Evolutionary conservation across 164 flowering plant genomes (phyloP).

Genomic region (Piper betle): DNA sequence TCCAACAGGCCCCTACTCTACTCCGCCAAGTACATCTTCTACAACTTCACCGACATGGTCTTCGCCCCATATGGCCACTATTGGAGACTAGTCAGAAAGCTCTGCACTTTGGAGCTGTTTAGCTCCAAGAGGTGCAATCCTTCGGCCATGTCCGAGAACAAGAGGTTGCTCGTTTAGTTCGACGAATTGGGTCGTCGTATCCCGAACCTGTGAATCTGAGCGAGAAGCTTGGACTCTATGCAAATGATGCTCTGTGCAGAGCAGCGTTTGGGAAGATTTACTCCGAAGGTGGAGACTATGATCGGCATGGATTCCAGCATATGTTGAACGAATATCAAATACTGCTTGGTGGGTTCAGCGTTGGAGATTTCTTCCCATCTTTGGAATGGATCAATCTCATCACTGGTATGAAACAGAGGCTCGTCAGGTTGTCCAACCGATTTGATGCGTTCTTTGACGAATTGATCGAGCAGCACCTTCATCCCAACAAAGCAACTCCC

Average conservation of each 20-base stretch:
- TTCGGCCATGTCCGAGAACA: slow-evolving; percentile 35
- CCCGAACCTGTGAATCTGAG: slow-evolving; percentile 5
- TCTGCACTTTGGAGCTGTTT: slow-evolving; percentile 21
- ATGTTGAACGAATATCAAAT: too few relatives aligned
- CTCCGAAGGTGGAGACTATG: too few relatives aligned
- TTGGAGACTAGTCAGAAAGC: slow-evolving; percentile 12
- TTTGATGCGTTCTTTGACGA: too few relatives aligned
- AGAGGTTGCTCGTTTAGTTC: slow-evolving; percentile 27
- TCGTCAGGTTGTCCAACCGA: too few relatives aligned
- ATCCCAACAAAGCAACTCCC: too few relatives aligned
- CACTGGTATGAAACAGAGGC: too few relatives aligned
- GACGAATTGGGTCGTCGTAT: too few relatives aligned
- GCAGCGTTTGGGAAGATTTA: slow-evolving; percentile 15
- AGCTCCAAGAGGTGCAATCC: slow-evolving; percentile 25
- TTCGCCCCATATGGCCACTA: slow-evolving; percentile 22
- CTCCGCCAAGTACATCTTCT: slow-evolving; percentile 18
- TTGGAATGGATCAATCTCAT: too few relatives aligned
- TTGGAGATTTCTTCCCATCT: too few relatives aligned
- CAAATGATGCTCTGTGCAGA: slow-evolving; percentile 6
- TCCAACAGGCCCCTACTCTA: slow-evolving; percentile 12
- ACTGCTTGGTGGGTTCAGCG: too few relatives aligned
- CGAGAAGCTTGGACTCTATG: background rate
- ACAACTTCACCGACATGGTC: slow-evolving; percentile 12
- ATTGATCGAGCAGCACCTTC: too few relatives aligned
- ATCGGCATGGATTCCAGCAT: too few relatives aligned